These are phyloP conservation scores for Xylaria intraflava DNA, from an alignment of 495 filamentous ascomycete genomes.

Conservation along the genomic window DNA sequence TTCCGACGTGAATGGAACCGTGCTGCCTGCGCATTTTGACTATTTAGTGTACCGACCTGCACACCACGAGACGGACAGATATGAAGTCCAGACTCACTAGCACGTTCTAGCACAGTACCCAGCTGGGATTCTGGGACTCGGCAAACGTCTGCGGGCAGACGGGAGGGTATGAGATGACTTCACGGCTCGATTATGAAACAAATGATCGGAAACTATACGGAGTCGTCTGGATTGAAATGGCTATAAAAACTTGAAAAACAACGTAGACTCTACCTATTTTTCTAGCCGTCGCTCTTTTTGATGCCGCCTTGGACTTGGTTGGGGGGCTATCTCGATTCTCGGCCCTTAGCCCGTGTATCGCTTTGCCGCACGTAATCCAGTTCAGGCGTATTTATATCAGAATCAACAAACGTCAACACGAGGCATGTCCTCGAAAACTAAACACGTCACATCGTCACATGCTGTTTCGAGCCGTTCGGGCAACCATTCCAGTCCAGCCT, in stretches of 20 bases:
- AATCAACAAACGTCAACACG: not conserved
- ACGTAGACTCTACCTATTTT: not conserved
- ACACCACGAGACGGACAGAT: slow-evolving; percentile 41
- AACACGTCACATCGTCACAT: too few relatives aligned
- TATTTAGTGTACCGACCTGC: slow-evolving; percentile 46
- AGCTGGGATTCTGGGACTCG: too few relatives aligned
- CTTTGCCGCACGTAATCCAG: not conserved
- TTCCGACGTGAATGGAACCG: slow-evolving; percentile 48
- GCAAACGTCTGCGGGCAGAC: too few relatives aligned
- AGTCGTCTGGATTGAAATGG: not conserved
- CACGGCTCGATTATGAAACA: not conserved
- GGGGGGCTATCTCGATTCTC: too few relatives aligned
- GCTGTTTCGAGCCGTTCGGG: not conserved
- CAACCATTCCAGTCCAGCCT: too few relatives aligned
- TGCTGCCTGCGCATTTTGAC: slow-evolving; percentile 41
- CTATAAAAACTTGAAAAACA: not conserved
- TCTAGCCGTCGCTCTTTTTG: not conserved
- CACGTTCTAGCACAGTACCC: not conserved
- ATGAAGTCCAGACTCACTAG: slow-evolving; percentile 24
- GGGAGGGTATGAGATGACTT: not conserved
- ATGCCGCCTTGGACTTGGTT: too few relatives aligned
- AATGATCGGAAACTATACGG: not conserved
- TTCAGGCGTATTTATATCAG: not conserved
- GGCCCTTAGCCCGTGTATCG: not conserved
- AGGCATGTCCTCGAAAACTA: not conserved